Evolutionary conservation across 306 rosid genomes (phyloP), one percentile per base, ranked within the genome.

Genomic region (Dryas octopetala): DNA sequence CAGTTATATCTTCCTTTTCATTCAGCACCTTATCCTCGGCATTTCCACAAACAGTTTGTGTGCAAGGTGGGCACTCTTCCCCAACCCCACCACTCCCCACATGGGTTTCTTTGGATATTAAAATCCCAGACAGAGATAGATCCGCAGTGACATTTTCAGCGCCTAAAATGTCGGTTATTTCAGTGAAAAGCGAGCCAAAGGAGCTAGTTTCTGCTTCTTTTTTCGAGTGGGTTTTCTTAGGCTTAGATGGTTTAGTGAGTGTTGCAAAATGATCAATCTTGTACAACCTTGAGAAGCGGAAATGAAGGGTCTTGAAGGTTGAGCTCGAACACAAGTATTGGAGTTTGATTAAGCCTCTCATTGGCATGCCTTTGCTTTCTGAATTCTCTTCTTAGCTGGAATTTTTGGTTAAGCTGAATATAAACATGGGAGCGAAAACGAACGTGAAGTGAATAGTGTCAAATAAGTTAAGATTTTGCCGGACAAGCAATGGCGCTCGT

Each of bases 91-190:
- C 63, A 2, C 65, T 67, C 23, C 4, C 5, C 0, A 7, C 50
- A 5, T 12, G 60, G 58, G 50, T 54, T 65, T 84, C 82, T 4
- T 53, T 1, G 4, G 80, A 68, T 71, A 83, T 74, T 38, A 76
- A 64, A 80, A 75, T 68, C 77, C 84, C 89, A 85, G 82, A 81
- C 48, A 81, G 48, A 23, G 55, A 65, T 53, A 50, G 62, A 46
- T 84, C 89, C 0, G 19, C 64, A 60, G 62, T 69, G 15, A 75
- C 72, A 41, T 67, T 62, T n/a, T 82, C 84, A 9, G 87, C 76
- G 15, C 95, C 91, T 78, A 94, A 81, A 87, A 88, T 90, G 58
- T 87, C 83, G 7, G 91, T 82, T 4, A 94, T 91, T 77, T 94
- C 95, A 6, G 71, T 44, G 67, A 91, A 88, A 70, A 87, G 78